phyloP scores from a whole-genome alignment of 2,329 filamentous ascomycete genomes.

The Cladosporium sp. region DNA sequence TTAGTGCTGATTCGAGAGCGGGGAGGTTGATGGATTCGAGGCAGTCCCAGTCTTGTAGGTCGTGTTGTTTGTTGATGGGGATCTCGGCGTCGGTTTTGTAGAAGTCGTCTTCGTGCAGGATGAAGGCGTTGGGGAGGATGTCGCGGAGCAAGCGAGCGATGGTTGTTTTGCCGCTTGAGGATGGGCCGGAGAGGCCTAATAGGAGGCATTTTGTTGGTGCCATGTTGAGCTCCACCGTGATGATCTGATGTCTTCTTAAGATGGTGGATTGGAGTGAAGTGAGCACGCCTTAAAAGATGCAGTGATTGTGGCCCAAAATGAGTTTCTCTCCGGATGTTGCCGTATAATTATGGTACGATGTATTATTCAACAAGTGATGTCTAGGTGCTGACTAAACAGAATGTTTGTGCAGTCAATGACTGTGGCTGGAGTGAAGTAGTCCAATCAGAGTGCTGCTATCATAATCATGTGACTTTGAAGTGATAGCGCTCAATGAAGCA shows the following conservation, averaged over 20 bases:
- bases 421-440: not conserved
- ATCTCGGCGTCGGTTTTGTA: conserved; percentile 78
- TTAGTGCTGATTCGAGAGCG: conserved; percentile 66
- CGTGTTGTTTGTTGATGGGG: conserved; percentile 43
- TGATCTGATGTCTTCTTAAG: not conserved
- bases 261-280: not conserved
- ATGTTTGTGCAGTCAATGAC: not conserved
- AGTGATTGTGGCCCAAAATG: not conserved
- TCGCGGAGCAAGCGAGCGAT: conserved; percentile 80
- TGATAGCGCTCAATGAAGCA: not conserved
- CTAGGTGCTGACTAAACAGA: not conserved
- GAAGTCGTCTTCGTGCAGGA: conserved; percentile 96
- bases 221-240: not conserved
- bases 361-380: not conserved
- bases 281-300: not conserved
- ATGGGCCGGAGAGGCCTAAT: conserved; percentile 83
- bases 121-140: conserved; percentile 72
- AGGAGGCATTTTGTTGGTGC: conserved; percentile 43
- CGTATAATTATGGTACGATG: not conserved
- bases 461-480: not conserved
- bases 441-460: not conserved
- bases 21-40: conserved; percentile 73
- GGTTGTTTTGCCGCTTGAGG: conserved; percentile 93
- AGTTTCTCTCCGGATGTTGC: not conserved
- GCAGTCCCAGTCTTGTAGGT: conserved; percentile 89